These are phyloP conservation scores for Croton setiger DNA, from an alignment of 441 rosid genomes.

Conservation along the genomic window DNA sequence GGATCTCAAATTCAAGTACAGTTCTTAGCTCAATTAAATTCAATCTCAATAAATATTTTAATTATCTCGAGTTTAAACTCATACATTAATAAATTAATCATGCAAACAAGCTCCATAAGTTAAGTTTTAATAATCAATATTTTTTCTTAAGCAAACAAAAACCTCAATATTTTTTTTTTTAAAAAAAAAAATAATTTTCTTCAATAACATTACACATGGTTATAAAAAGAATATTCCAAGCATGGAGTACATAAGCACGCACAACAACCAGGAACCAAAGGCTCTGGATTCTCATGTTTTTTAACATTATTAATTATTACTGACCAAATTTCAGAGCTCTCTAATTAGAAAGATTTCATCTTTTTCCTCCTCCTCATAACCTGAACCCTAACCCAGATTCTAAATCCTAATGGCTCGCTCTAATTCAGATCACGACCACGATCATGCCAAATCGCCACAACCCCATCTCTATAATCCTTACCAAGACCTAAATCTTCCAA, in stretches of 20 bases:
- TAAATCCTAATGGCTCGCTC: constrained; percentile 16
- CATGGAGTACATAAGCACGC: neutral
- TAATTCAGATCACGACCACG: constrained; percentile 34
- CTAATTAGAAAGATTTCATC: neutral
- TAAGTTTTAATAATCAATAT: too few relatives aligned
- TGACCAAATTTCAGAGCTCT: neutral
- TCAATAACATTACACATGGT: too few relatives aligned
- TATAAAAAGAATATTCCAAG: neutral
- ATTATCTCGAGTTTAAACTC: too few relatives aligned
- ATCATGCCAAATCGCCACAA: constrained; percentile 26
- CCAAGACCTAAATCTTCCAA: constrained; percentile 58
- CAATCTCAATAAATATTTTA: too few relatives aligned
- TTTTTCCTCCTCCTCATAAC: neutral
- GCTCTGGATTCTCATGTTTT: neutral
- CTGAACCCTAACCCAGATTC: neutral
- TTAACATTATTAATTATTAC: neutral
- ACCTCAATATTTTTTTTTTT: too few relatives aligned
- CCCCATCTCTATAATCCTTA: constrained; percentile 83
- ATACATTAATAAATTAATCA: too few relatives aligned
- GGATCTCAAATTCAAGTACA: too few relatives aligned
- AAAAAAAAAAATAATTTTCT: too few relatives aligned
- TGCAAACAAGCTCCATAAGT: too few relatives aligned
- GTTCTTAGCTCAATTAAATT: too few relatives aligned
- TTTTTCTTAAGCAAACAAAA: too few relatives aligned
- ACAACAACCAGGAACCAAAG: neutral